A percentile compares a stretch with the other conserved stretches of the same genome.
phyloP scores from a whole-genome alignment of 164 flowering plant genomes.

The Macadamia integrifolia region DNA sequence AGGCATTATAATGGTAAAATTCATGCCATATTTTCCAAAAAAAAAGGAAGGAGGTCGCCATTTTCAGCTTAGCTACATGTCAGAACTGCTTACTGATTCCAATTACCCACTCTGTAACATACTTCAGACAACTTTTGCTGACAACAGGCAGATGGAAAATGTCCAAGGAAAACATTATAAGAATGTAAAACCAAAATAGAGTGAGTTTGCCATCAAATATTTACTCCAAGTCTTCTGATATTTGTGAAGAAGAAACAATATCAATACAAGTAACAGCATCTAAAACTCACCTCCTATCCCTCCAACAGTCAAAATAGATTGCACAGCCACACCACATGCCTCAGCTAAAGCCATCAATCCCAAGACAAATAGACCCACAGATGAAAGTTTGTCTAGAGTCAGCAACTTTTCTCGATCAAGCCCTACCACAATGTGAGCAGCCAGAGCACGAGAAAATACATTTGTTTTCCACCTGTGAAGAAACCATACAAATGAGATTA shows the following conservation, averaged over 20 bases:
- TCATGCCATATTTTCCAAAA: too few species aligned
- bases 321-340: constrained; percentile 96
- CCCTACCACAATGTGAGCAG: constrained; percentile 28
- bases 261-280: neutral
- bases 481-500: constrained; percentile 82
- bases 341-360: constrained; percentile 89
- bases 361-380: constrained; percentile 71
- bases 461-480: constrained; percentile 85
- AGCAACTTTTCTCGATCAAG: constrained; percentile 61
- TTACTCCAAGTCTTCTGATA: neutral
- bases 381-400: constrained; percentile 66
- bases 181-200: neutral
- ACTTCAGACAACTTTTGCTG: neutral
- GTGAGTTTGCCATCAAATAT: neutral
- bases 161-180: neutral
- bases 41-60: too few species aligned
- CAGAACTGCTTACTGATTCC: neutral
- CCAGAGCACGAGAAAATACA: constrained; percentile 51
- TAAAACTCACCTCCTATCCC: constrained; percentile 78
- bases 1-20: too few species aligned
- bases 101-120: neutral
- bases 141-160: neutral
- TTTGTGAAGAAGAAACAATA: neutral
- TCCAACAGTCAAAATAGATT: constrained; percentile 86
- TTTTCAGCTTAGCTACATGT: neutral